Evolutionary conservation across 2,329 filamentous ascomycete genomes (phyloP).

Genomic region (Cordyceps javanica): DNA sequence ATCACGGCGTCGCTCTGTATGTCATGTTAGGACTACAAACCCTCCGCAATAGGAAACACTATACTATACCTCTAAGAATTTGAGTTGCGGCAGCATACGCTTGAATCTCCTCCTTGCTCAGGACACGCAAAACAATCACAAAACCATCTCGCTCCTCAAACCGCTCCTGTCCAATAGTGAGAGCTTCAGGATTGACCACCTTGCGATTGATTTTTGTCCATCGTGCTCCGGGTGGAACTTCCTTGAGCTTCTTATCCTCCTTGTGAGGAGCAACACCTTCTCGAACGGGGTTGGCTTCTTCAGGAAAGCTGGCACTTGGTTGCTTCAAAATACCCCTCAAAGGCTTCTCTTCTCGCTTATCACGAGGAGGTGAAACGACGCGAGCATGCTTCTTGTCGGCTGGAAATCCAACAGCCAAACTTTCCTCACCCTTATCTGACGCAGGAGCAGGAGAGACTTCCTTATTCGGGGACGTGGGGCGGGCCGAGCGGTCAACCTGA

Average conservation of each 20-base stretch:
- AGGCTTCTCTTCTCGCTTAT: slow-evolving; percentile 59
- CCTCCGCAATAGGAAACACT: neutral
- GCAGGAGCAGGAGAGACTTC: neutral
- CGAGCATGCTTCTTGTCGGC: slow-evolving; percentile 44
- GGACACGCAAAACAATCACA: slow-evolving; percentile 83
- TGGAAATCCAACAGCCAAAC: slow-evolving; percentile 29
- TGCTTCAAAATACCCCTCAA: slow-evolving; percentile 82
- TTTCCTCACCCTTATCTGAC: neutral
- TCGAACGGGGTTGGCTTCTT: slow-evolving; percentile 73
- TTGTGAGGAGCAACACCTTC: slow-evolving; percentile 94
- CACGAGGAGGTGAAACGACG: slow-evolving; percentile 66
- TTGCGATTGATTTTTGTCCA: slow-evolving; percentile 92
- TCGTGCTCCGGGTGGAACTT: slow-evolving; percentile 70
- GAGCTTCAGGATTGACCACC: slow-evolving; percentile 81
- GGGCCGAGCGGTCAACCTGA: slow-evolving; percentile 1
- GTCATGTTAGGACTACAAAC: neutral
- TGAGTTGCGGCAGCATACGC: slow-evolving; percentile 76
- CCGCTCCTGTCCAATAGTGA: slow-evolving; percentile 80
- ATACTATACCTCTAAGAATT: slow-evolving; percentile 65
- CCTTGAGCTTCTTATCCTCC: slow-evolving; percentile 65
- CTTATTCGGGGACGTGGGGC: slow-evolving; percentile 16
- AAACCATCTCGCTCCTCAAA: slow-evolving; percentile 91
- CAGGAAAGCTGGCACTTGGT: slow-evolving; percentile 77
- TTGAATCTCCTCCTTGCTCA: slow-evolving; percentile 86
- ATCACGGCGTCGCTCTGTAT: slow-evolving; percentile 1